Base-by-base conservation (phyloP, 140 eudicot species). In the Cichorium intybus region DNA sequence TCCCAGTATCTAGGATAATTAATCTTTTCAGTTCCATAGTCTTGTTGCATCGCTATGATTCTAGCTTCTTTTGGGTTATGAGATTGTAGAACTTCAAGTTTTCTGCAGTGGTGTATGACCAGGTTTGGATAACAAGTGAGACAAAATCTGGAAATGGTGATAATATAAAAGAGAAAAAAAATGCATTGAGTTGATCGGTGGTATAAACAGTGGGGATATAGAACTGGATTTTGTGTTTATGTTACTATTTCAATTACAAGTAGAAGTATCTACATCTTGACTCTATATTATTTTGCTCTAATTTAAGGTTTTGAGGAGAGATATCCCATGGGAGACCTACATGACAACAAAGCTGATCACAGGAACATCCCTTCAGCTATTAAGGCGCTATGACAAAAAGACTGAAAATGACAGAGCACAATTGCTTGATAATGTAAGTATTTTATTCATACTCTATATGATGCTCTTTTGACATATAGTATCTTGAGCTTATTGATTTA, bases 251-350 rank as follows among this genome's bases (percentile, higher is more conserved):
- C 54, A 24, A 11, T 69, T 23, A 37, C 49, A 29, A 66, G 28
- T 58, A 29, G 50, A 60, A 28, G 69, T 43, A 21, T 68, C 27
- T 24, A 46, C 6, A 1, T 22, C 35, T 56, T 64, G 11, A 47
- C 27, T 43, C 20, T 23, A 24, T 56, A 27, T 54, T 17, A 0
- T 50, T 31, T 4, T 56, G 45, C 20, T 71, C 3, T 43, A 21
- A 60, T 17, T 52, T 70, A 68, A 92, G 98, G 96, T 92, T 55
- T 68, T 93, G 81, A 75, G 78, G 85, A 88, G 97, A 71, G 99
- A 88, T 71, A 85, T 93, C 67, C 94, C 95, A 80, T 93, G 99
- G 99, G 99, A 93, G 80, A 88, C 95, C 17, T 93, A 93, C 87
- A 88, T 86, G 95, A 81, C 83, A 3, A 85, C 95, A 35, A 88